These are phyloP conservation scores for Apostasia ramifera DNA, from an alignment of 106 monocot genomes.

Conservation along the genomic window DNA sequence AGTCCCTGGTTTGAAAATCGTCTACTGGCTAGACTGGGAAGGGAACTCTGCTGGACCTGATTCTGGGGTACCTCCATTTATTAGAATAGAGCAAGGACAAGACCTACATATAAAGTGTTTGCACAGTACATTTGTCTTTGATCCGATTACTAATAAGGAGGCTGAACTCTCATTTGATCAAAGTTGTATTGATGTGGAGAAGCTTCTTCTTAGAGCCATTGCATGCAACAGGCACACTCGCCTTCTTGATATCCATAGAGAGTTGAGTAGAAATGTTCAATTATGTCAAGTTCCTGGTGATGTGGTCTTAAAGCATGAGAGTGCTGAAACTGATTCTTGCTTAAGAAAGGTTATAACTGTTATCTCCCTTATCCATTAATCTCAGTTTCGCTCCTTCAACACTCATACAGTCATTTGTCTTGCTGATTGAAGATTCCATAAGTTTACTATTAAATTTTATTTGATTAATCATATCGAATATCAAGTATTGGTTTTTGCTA, in stretches of 20 bases:
- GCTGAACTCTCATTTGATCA: constrained; percentile 74
- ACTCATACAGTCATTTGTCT: no score
- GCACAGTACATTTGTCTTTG: constrained; percentile 86
- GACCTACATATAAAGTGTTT: constrained; percentile 71
- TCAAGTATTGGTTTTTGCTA: not conserved
- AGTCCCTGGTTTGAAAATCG: constrained; percentile 84
- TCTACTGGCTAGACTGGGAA: constrained; percentile 78
- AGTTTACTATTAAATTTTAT: not conserved
- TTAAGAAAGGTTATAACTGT: constrained; percentile 27
- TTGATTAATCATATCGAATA: not conserved
- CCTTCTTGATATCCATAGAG: constrained; percentile 83
- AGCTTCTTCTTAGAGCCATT: constrained; percentile 75
- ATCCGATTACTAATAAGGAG: constrained; percentile 75
- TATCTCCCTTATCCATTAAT: no score
- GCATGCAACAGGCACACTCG: constrained; percentile 79
- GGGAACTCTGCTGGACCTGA: constrained; percentile 35
- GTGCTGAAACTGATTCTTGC: constrained; percentile 20
- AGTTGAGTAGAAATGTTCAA: constrained; percentile 67
- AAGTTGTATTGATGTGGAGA: constrained; percentile 84
- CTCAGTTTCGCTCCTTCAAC: no score
- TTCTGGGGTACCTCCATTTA: constrained; percentile 42
- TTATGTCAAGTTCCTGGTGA: constrained; percentile 56
- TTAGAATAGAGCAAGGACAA: constrained; percentile 79
- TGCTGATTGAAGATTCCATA: no score
- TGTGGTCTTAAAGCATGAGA: constrained; percentile 53